phyloP scores from a whole-genome alignment of 2,329 filamentous ascomycete species.

The Neonectria hederae region DNA sequence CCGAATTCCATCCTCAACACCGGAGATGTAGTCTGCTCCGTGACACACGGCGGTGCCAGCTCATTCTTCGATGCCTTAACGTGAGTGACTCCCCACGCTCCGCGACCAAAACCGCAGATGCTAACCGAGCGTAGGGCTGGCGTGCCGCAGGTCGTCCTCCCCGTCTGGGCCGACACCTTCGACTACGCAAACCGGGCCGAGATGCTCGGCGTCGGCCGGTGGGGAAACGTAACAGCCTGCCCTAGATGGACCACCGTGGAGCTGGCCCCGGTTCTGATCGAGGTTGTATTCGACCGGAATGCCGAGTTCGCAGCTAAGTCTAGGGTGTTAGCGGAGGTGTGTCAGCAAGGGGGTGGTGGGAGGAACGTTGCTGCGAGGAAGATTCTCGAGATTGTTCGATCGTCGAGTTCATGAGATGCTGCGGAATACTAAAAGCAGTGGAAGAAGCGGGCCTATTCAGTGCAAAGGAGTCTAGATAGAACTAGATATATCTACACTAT shows the following conservation, averaged over 20 bases:
- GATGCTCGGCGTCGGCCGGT: conserved; percentile 17
- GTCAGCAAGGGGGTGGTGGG: neutral
- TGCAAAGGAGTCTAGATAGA: neutral
- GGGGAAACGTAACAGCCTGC: conserved; percentile 8
- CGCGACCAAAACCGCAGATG: neutral
- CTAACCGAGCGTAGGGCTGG: conserved; percentile 10
- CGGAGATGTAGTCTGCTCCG: conserved; percentile 18
- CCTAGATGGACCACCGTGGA: conserved; percentile 17
- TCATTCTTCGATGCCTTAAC: conserved; percentile 11
- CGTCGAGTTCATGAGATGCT: neutral
- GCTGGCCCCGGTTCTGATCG: neutral
- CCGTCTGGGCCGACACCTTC: conserved; percentile 22
- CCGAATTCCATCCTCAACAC: conserved; percentile 20
- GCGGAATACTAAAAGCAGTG: too few relatives aligned
- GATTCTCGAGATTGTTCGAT: neutral
- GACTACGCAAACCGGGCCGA: conserved; percentile 22
- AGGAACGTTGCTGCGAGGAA: neutral
- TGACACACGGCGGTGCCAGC: conserved; percentile 22
- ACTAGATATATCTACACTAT: neutral
- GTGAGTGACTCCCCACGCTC: neutral
- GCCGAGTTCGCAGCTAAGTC: neutral
- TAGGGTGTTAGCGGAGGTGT: neutral
- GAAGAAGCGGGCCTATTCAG: neutral
- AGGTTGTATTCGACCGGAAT: conserved; percentile 5
- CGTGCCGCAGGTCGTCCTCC: conserved; percentile 19